These are phyloP conservation scores for Jaapia argillacea DNA, from an alignment of 768 basidiomycete species.

Conservation along the genomic window DNA sequence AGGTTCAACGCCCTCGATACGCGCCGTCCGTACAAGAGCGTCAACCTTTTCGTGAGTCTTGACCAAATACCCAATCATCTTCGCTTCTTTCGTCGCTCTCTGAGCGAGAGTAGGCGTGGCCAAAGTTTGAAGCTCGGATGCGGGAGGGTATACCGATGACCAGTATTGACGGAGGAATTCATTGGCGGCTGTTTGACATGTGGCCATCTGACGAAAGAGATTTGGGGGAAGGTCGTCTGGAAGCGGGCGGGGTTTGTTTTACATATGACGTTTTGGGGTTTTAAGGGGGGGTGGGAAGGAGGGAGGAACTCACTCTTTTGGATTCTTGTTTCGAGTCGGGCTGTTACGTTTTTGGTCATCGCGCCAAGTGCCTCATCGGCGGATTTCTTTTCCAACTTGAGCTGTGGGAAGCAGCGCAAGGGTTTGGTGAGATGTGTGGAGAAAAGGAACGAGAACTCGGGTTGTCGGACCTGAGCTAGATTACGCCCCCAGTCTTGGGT, in stretches of 20 bases:
- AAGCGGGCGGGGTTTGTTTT: constrained; percentile 1
- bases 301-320: constrained; percentile 44
- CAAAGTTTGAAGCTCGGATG: constrained; percentile 42
- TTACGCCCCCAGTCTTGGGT: constrained; percentile 47
- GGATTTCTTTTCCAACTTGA: constrained; percentile 58
- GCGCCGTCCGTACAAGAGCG: constrained; percentile 58
- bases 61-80: constrained; percentile 79
- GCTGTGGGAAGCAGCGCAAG: too few species aligned
- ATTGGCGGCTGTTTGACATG: constrained; percentile 87
- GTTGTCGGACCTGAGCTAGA: constrained; percentile 38
- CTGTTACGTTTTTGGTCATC: constrained; percentile 78
- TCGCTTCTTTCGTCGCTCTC: constrained; percentile 66
- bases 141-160: constrained; percentile 75
- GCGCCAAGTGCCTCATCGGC: constrained; percentile 56
- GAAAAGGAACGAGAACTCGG: too few species aligned
- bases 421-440: neutral
- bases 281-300: neutral
- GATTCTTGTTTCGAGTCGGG: constrained; percentile 55
- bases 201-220: constrained; percentile 74
- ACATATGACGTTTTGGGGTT: neutral
- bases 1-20: constrained; percentile 52
- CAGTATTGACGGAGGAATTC: constrained; percentile 97
- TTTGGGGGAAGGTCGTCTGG: constrained; percentile 73
- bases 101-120: constrained; percentile 51
- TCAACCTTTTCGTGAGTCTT: constrained; percentile 78